Percentiles rank a stretch among this genome's conserved stretches.
Evolutionary conservation across 2,329 filamentous ascomycete genomes (phyloP).

Genomic region (Pseudopyricularia cyperi): DNA sequence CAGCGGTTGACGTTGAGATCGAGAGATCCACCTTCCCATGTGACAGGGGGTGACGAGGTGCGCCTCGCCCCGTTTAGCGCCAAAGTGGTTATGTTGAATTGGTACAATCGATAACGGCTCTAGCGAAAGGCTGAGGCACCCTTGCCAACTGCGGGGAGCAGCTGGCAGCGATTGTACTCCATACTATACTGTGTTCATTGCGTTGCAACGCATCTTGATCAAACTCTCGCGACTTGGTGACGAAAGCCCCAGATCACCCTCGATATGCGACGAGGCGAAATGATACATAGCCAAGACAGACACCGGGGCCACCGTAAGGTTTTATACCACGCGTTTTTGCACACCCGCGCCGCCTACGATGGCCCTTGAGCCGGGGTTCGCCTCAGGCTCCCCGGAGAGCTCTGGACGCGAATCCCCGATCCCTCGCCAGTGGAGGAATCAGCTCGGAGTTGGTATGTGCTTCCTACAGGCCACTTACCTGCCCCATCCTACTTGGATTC

Average conservation of each 20-base stretch:
- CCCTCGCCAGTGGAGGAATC: constrained; percentile 63
- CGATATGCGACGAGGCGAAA: background rate
- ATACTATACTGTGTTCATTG: background rate
- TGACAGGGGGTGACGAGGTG: background rate
- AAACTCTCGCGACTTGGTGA: background rate
- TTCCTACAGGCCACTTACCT: too few species aligned
- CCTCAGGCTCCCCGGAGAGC: constrained; percentile 63
- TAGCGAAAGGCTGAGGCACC: background rate
- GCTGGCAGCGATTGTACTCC: background rate
- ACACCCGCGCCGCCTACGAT: constrained; percentile 24
- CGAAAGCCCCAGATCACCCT: background rate
- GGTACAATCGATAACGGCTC: background rate
- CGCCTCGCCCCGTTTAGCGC: background rate
- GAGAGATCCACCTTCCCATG: background rate
- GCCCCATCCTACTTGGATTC: background rate
- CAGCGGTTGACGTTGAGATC: background rate
- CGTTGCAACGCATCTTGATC: background rate
- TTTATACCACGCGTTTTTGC: background rate
- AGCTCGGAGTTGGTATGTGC: constrained; percentile 60
- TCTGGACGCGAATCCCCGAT: constrained; percentile 71
- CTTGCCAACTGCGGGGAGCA: background rate
- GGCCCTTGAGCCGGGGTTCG: constrained; percentile 50
- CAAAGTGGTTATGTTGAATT: background rate
- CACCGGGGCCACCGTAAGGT: background rate
- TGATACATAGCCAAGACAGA: background rate